Conservation (phyloP, 176 grass and related monocot genomes). For the Musa beccarii region DNA sequence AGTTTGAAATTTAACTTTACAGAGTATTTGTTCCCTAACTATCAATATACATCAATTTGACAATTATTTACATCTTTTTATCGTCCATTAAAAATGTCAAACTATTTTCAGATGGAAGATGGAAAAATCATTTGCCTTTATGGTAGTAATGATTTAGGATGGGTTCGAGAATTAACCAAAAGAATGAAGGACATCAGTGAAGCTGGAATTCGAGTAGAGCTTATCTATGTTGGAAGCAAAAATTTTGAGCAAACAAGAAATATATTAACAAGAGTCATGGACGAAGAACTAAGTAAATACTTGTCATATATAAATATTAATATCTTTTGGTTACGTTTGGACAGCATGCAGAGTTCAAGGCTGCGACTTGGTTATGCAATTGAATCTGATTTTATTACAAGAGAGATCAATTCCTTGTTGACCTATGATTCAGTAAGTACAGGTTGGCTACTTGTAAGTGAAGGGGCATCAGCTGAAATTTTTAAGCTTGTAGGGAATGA, state of each 20-base stretch:
- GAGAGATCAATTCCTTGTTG: constrained; percentile 10
- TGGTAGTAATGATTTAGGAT: constrained; percentile 15
- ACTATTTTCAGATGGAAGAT: constrained; percentile 18
- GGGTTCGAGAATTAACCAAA: constrained; percentile 10
- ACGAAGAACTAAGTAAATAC: constrained; percentile 14
- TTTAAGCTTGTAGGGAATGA: constrained; percentile 6
- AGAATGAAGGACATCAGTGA: constrained; percentile 8
- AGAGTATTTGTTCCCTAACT: background rate
- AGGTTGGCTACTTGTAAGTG: constrained; percentile 13
- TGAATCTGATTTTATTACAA: constrained; percentile 19
- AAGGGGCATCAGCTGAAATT: constrained; percentile 12
- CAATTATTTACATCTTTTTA: background rate
- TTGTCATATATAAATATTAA: constrained; percentile 5
- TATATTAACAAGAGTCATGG: constrained; percentile 4
- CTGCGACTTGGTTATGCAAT: background rate
- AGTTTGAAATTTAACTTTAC: background rate
- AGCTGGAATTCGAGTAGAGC: constrained; percentile 10
- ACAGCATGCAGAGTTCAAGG: constrained; percentile 23
- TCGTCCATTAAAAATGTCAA: background rate
- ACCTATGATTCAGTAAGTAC: background rate
- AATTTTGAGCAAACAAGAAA: background rate
- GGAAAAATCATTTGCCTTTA: constrained; percentile 11
- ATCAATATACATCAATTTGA: background rate
- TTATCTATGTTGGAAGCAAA: constrained; percentile 16
- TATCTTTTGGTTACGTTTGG: constrained; percentile 20